These are phyloP conservation scores for Fonsecaea nubica DNA, from an alignment of 2,329 filamentous ascomycete species.

Conservation along the genomic window DNA sequence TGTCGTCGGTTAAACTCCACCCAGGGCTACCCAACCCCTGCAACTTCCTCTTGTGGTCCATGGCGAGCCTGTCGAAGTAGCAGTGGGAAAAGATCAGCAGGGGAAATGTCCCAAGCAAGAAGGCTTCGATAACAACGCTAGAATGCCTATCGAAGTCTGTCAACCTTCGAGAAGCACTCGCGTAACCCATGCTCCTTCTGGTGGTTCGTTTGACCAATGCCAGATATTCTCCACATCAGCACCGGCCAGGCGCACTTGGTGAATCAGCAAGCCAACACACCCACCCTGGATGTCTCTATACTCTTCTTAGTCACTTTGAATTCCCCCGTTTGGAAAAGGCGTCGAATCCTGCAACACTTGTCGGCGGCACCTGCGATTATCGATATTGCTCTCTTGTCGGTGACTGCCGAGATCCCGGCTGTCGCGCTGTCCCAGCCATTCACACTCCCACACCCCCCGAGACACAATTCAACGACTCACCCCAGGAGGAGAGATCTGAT, in stretches of 20 bases:
- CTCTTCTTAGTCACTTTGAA: conserved; percentile 11
- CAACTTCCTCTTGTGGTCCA: neutral
- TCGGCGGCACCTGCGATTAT: neutral
- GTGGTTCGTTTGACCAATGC: neutral
- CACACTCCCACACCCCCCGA: neutral
- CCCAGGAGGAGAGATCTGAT: conserved; percentile 45
- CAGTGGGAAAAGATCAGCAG: conserved; percentile 18
- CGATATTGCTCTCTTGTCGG: neutral
- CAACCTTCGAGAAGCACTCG: conserved; percentile 13
- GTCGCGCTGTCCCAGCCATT: neutral
- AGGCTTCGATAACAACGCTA: conserved; percentile 13
- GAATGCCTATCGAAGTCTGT: conserved; percentile 25
- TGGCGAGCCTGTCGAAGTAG: neutral
- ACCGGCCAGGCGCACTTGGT: neutral
- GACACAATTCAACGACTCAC: neutral
- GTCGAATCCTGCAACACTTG: neutral
- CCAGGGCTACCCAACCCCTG: neutral
- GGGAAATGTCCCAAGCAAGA: conserved; percentile 20
- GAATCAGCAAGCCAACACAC: conserved; percentile 17
- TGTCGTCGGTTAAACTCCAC: neutral
- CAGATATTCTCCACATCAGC: neutral
- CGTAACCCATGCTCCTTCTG: conserved; percentile 17
- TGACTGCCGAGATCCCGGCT: conserved; percentile 12
- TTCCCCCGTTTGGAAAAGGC: conserved; percentile 14
- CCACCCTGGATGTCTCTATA: neutral